Conservation (phyloP, 176 grass and related monocot species). For the Carex parvula region DNA sequence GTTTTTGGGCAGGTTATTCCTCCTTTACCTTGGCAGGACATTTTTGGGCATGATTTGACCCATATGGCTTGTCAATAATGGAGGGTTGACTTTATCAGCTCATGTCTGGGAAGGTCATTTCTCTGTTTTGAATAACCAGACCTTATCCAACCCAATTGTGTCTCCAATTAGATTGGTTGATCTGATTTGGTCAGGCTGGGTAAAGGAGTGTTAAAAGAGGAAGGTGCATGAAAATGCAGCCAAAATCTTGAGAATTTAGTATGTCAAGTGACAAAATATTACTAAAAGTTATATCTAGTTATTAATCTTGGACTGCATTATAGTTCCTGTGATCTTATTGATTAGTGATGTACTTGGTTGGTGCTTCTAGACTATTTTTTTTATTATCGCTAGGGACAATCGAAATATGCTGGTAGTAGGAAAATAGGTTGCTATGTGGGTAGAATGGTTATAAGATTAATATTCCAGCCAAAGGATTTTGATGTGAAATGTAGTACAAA, state of each 20-base stretch:
- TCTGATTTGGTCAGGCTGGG: background rate
- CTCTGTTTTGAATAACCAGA: background rate
- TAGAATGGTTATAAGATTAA: background rate
- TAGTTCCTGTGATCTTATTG: background rate
- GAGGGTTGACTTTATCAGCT: background rate
- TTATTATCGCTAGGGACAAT: background rate
- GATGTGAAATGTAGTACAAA: background rate
- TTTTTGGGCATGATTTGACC: background rate
- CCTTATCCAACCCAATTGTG: background rate
- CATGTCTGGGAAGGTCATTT: background rate
- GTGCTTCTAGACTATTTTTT: background rate
- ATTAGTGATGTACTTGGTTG: background rate
- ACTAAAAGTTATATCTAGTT: background rate
- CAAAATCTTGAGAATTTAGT: background rate
- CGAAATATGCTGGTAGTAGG: background rate
- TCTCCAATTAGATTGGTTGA: background rate
- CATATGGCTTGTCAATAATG: background rate
- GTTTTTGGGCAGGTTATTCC: background rate
- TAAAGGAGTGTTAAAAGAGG: background rate
- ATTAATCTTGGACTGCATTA: background rate
- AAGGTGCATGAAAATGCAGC: background rate
- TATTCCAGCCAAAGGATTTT: background rate
- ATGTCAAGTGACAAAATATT: background rate
- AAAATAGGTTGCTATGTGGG: background rate
- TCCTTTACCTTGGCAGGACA: background rate